Evolutionary conservation across 179 eudicot species (phyloP).

Genomic region (Spergularia azorica): DNA sequence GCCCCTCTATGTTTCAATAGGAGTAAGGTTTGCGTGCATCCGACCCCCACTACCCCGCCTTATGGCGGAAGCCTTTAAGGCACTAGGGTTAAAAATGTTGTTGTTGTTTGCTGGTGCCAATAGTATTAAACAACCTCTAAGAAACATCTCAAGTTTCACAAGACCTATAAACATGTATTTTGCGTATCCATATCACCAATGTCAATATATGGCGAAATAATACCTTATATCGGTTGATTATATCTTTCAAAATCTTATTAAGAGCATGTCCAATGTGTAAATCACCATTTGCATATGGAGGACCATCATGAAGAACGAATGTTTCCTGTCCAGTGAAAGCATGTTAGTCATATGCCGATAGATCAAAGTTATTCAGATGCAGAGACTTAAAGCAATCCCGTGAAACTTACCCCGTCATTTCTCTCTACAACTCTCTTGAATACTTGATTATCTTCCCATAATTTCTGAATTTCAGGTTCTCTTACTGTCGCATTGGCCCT

Average conservation of each 20-base stretch:
- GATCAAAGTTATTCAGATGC: neutral
- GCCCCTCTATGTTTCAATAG: too few relatives aligned
- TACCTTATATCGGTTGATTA: slow-evolving; percentile 95
- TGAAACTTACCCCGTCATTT: slow-evolving; percentile 70
- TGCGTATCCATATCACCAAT: neutral
- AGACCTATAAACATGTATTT: neutral
- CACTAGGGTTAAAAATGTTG: too few relatives aligned
- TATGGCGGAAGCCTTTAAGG: too few relatives aligned
- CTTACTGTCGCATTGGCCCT: slow-evolving; percentile 83
- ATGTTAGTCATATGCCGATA: slow-evolving; percentile 18
- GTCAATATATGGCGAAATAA: neutral
- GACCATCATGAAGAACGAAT: slow-evolving; percentile 97
- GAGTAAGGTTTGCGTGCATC: too few relatives aligned
- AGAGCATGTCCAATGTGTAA: slow-evolving; percentile 97
- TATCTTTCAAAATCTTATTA: slow-evolving; percentile 94
- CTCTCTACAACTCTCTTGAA: slow-evolving; percentile 70
- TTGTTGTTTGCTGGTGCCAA: neutral
- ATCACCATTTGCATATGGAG: slow-evolving; percentile 97
- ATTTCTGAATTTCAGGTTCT: slow-evolving; percentile 97
- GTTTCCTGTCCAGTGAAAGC: slow-evolving; percentile 53
- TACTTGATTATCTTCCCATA: slow-evolving; percentile 95
- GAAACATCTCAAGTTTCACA: neutral
- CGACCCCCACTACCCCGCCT: too few relatives aligned
- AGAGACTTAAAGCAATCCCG: slow-evolving; percentile 9
- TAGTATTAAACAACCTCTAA: neutral